Evolutionary conservation across 495 filamentous ascomycete genomes (phyloP).

Genomic region (Tuber melanosporum): DNA sequence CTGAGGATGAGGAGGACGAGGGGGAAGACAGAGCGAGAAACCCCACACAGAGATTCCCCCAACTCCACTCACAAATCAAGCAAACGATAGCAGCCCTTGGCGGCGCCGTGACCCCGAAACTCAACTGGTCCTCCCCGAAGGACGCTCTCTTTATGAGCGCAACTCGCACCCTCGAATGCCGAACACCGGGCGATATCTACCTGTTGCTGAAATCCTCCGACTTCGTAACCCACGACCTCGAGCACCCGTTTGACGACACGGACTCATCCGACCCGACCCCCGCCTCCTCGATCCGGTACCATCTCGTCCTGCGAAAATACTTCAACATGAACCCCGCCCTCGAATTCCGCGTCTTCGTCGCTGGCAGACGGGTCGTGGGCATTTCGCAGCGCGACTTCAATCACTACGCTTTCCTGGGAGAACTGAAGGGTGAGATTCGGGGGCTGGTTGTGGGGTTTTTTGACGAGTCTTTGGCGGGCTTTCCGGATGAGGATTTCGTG

Average conservation of each 20-base stretch:
- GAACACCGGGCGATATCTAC: slow-evolving; percentile 81
- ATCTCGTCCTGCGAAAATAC: slow-evolving; percentile 76
- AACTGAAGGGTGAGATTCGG: slow-evolving; percentile 57
- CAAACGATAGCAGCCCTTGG: slow-evolving; percentile 68
- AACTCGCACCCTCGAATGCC: slow-evolving; percentile 85
- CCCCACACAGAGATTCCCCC: slow-evolving; percentile 50
- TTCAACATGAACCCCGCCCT: slow-evolving; percentile 80
- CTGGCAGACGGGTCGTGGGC: slow-evolving; percentile 66
- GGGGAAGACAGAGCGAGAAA: slow-evolving; percentile 39
- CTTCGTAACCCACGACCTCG: slow-evolving; percentile 89
- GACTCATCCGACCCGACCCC: slow-evolving; percentile 43
- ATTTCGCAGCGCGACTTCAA: slow-evolving; percentile 87
- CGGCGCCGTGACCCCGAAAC: slow-evolving; percentile 77
- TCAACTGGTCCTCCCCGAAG: slow-evolving; percentile 96
- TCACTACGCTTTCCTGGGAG: slow-evolving; percentile 73
- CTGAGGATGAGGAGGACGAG: slow-evolving; percentile 45
- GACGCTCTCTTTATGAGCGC: slow-evolving; percentile 93
- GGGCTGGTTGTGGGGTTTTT: slow-evolving; percentile 66
- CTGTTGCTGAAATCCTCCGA: slow-evolving; percentile 85
- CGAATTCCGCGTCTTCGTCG: slow-evolving; percentile 93
- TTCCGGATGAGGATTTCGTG: slow-evolving; percentile 74
- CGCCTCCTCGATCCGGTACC: slow-evolving; percentile 50
- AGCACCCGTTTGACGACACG: slow-evolving; percentile 84
- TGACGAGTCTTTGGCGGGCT: slow-evolving; percentile 60
- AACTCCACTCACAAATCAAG: slow-evolving; percentile 70